Evolutionary conservation across 1,284 basidiomycete species (phyloP).

Genomic region (Abortiporus biennis): DNA sequence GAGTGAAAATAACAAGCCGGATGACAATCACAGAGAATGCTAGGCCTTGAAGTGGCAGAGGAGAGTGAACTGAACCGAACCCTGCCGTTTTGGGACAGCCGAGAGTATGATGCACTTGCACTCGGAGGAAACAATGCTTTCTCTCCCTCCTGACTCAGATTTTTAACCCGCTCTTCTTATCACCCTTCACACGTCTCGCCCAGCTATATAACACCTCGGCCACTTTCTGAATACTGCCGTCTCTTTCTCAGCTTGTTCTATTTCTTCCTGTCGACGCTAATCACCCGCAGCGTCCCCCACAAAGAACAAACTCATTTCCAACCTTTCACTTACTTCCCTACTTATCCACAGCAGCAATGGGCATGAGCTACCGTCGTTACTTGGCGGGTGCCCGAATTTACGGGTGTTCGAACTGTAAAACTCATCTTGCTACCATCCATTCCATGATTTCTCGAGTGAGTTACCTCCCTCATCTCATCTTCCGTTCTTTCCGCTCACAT

Average conservation of each 20-base stretch:
- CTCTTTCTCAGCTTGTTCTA: no score
- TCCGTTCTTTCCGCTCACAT: conserved; percentile 6
- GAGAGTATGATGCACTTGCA: background rate
- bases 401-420: conserved; percentile 86
- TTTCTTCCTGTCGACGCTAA: no score
- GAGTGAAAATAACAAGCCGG: background rate
- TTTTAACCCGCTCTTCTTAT: conserved; percentile 4
- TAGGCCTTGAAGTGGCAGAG: background rate
- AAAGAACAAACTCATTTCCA: no score
- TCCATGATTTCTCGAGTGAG: conserved; percentile 87
- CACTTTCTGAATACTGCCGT: no score
- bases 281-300: no score
- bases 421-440: conserved; percentile 90
- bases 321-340: no score
- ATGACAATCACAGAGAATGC: background rate
- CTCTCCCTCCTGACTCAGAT: conserved; percentile 5
- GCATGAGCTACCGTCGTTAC: conserved; percentile 86
- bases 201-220: conserved; percentile 1
- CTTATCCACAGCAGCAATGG: conserved; percentile 45
- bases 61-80: background rate
- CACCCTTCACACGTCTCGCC: conserved; percentile 4
- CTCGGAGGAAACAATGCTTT: background rate
- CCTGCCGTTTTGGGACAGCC: conserved; percentile 3
- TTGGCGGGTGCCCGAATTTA: conserved; percentile 87
- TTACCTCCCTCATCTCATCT: conserved; percentile 9